A percentile compares a stretch with the other conserved stretches of the same genome.
Conservation (phyloP, 768 basidiomycete species). For the Psilocybe cyanescens region DNA sequence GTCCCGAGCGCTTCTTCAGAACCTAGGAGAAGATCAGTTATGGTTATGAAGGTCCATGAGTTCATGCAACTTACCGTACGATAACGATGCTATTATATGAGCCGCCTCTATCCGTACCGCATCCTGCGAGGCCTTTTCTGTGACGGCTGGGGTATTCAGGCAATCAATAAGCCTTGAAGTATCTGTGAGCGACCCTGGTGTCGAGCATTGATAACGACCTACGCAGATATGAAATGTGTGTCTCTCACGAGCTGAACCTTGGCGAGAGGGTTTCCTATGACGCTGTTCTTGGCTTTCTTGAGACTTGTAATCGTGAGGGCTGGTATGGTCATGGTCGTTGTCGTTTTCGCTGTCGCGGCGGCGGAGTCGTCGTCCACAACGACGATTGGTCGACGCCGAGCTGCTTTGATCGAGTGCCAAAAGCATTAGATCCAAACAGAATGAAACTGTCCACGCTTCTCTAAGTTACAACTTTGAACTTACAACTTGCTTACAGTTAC, state of each 20-base stretch:
- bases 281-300: constrained; percentile 73
- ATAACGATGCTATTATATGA: constrained; percentile 73
- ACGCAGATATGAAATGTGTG: constrained; percentile 58
- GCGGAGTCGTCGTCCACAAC: too few species aligned
- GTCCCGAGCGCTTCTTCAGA: constrained; percentile 63
- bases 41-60: neutral
- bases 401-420: neutral
- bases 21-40: constrained; percentile 36
- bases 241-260: constrained; percentile 65
- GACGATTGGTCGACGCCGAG: too few species aligned
- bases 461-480: too few species aligned
- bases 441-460: too few species aligned
- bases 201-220: constrained; percentile 25
- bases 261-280: constrained; percentile 80
- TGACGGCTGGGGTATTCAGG: constrained; percentile 42
- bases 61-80: constrained; percentile 51
- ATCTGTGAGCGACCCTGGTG: constrained; percentile 10
- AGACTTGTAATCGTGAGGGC: constrained; percentile 39
- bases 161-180: constrained; percentile 50
- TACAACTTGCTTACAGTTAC: too few species aligned
- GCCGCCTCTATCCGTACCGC: constrained; percentile 74
- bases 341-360: neutral
- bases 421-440: too few species aligned
- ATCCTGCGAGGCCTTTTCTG: constrained; percentile 35
- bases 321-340: constrained; percentile 7